phyloP scores from a whole-genome alignment of 331 rosid species.

The Cydonia oblonga region DNA sequence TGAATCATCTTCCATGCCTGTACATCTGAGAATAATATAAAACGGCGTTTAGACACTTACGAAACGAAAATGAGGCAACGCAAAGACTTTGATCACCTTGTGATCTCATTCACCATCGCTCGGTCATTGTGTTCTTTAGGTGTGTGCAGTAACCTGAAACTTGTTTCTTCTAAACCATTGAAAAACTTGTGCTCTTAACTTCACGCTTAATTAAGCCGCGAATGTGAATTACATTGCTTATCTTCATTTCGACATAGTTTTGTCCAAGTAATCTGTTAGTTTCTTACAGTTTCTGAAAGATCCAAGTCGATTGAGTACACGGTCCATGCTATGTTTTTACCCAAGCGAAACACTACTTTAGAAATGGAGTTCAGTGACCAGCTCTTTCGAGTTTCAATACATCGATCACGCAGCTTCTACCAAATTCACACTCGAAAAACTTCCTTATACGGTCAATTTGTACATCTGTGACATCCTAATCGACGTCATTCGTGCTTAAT shows the following conservation, averaged over 20 bases:
- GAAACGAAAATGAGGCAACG: neutral
- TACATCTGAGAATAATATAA: too few species aligned
- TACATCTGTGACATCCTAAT: neutral
- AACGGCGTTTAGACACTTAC: too few species aligned
- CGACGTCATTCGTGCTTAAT: neutral
- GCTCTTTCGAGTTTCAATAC: neutral
- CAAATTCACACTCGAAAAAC: neutral
- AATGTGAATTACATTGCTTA: too few species aligned
- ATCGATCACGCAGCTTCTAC: neutral
- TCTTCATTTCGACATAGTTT: too few species aligned
- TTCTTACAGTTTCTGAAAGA: neutral
- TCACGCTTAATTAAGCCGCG: too few species aligned
- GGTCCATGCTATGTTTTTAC: neutral
- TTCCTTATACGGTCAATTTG: neutral
- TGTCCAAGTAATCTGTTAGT: too few species aligned
- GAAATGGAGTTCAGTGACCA: neutral
- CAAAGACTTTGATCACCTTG: neutral
- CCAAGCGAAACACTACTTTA: neutral
- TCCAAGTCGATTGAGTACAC: neutral
- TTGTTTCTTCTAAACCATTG: neutral
- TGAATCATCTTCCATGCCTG: too few species aligned
- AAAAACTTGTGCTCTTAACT: too few species aligned
- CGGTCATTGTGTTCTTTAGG: neutral
- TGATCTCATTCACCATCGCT: neutral
- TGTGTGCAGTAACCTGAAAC: neutral